Evolutionary conservation across 1,139 yeast species (phyloP), one percentile per base, ranked within the genome.

Genomic region (Geotrichum fermentans): DNA sequence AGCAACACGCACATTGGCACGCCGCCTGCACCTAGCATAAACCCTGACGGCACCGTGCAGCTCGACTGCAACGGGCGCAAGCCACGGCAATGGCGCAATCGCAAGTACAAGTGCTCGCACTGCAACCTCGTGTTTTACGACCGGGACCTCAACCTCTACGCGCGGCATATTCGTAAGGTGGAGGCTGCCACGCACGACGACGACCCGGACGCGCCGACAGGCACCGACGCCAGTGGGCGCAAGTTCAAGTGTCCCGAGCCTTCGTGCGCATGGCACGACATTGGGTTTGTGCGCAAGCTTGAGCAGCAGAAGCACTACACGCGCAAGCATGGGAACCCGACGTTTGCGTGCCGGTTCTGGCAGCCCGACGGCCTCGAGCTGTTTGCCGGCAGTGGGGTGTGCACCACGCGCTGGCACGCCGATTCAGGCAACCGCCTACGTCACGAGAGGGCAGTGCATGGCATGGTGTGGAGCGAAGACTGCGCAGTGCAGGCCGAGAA

Each of bases 381-480:
- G 45, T 59, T 55, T 45, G 56, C 60, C 3, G 65, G 64, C 10
- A 50, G 60, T 33, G 54, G 58, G 11, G 56, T 56, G 8, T 61
- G 65, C 49, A 57, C 62, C 6, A 61, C 64, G 3, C 54, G 59
- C 49, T 61, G 65, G 65, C 65, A 61, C 44, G 62, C 63, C 10
- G 65, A 61, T 42, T 55, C 61, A 6, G 65, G 65, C 2, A 61
- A 61, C 50, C 52, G 64, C 7, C 52, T 60, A 5, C 49, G 65
- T 11, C 65, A 61, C 49, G 65, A 61, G 42, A 56, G 59, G 20
- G 62, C 58, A 16, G 61, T 61, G 13, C 65, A 61, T 43, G 63
- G 43, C 41, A 7, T 45, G 42, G 34, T 40, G 39, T 40, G 51
- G 45, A 36, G 38, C 43, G 16, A 45, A 28, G 38, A 34, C n/a